Evolutionary conservation across 441 rosid species (phyloP).

Genomic region (Erodium trifolium): DNA sequence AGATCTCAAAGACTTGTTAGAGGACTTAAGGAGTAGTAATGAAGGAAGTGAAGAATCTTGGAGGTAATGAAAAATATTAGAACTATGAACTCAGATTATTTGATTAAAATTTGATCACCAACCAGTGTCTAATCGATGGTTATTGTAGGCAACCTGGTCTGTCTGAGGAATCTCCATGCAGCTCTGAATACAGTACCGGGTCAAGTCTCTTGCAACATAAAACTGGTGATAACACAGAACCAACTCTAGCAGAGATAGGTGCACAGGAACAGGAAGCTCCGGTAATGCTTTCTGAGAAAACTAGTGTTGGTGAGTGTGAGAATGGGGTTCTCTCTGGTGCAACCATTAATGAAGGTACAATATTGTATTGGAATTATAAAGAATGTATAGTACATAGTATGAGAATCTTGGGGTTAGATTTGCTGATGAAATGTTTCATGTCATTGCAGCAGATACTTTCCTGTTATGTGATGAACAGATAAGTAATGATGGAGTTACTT

Average conservation of each 20-base stretch:
- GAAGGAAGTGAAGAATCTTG: slow-evolving; percentile 63
- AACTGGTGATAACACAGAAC: slow-evolving; percentile 39
- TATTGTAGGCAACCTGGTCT: slow-evolving; percentile 70
- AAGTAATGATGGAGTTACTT: slow-evolving; percentile 35
- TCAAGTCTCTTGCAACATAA: slow-evolving; percentile 43
- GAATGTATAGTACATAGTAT: not conserved
- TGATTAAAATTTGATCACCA: slow-evolving; percentile 16
- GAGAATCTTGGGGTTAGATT: not conserved
- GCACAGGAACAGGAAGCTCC: slow-evolving; percentile 32
- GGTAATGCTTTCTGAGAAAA: slow-evolving; percentile 22
- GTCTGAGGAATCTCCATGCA: slow-evolving; percentile 75
- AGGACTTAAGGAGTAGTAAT: slow-evolving; percentile 52
- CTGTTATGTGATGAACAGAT: slow-evolving; percentile 36
- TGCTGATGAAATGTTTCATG: slow-evolving; percentile 17
- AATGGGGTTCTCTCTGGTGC: slow-evolving; percentile 33
- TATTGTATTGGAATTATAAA: slow-evolving; percentile 10
- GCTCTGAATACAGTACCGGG: slow-evolving; percentile 87
- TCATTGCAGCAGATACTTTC: slow-evolving; percentile 34
- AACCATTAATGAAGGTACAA: slow-evolving; percentile 40
- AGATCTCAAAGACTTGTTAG: slow-evolving; percentile 65
- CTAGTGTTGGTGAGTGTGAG: slow-evolving; percentile 27
- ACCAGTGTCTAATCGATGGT: slow-evolving; percentile 15
- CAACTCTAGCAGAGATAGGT: slow-evolving; percentile 34
- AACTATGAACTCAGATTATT: slow-evolving; percentile 5
- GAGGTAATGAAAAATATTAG: slow-evolving; percentile 45